A percentile compares a stretch with the other conserved stretches of the same genome.
Conservation (phyloP, 2,329 filamentous ascomycete genomes). For the Fusarium odoratissimum region DNA sequence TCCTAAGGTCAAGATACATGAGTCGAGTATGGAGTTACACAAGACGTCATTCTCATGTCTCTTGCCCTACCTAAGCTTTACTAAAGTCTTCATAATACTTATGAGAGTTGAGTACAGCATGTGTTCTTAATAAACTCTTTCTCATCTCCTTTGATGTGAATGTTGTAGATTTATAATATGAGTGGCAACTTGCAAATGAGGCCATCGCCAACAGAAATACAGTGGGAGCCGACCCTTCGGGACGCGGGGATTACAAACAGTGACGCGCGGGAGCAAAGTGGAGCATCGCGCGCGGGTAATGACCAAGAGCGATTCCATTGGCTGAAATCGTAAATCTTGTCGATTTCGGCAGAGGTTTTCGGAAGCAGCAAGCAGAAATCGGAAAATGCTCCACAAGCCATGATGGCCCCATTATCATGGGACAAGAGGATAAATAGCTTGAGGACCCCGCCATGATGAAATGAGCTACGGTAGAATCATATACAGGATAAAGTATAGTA, state of each 20-base stretch:
- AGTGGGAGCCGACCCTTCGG: slow-evolving; percentile 13
- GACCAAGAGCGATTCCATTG: slow-evolving; percentile 34
- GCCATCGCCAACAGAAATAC: background rate
- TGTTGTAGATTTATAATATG: slow-evolving; percentile 37
- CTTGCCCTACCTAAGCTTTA: background rate
- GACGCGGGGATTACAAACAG: slow-evolving; percentile 35
- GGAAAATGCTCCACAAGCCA: slow-evolving; percentile 35
- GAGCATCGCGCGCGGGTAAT: slow-evolving; percentile 47
- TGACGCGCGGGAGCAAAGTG: slow-evolving; percentile 1
- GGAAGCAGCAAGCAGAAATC: slow-evolving; percentile 22
- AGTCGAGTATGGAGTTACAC: background rate
- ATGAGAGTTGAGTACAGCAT: background rate
- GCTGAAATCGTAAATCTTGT: background rate
- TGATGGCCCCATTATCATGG: slow-evolving; percentile 31
- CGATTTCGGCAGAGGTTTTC: slow-evolving; percentile 2
- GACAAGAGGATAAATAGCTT: slow-evolving; percentile 32
- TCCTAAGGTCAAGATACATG: background rate
- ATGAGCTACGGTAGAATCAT: background rate
- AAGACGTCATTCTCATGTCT: background rate
- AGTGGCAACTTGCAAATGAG: slow-evolving; percentile 49
- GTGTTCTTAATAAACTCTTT: background rate
- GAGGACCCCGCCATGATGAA: slow-evolving; percentile 13
- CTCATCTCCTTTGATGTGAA: background rate
- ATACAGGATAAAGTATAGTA: background rate
- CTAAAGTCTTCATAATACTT: background rate